These are phyloP conservation scores for Cetraspora pellucida DNA, from an alignment of 192 early-diverging fungal genomes.

Conservation along the genomic window DNA sequence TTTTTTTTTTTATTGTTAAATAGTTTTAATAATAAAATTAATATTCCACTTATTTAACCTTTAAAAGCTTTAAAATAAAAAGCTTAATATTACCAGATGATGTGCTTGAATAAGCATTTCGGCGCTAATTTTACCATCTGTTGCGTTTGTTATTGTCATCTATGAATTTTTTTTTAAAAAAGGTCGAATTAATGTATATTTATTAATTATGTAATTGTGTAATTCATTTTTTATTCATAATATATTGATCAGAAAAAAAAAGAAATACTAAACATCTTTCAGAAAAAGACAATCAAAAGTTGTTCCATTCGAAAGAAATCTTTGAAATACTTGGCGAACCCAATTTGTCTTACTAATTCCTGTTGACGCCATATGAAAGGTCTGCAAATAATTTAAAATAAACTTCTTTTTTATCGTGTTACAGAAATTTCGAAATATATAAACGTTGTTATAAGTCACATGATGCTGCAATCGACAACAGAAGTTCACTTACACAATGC, in stretches of 20 bases:
- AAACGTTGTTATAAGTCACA: too few relatives aligned
- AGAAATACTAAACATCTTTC: neutral
- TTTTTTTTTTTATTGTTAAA: neutral
- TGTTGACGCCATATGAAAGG: too few relatives aligned
- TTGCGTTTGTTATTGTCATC: slow-evolving; percentile 29
- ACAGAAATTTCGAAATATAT: too few relatives aligned
- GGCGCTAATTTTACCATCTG: slow-evolving; percentile 41
- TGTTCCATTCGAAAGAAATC: neutral
- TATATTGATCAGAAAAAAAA: too few relatives aligned
- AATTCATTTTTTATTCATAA: neutral
- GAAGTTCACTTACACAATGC: too few relatives aligned
- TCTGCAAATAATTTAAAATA: too few relatives aligned
- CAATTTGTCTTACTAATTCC: neutral
- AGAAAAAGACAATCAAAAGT: neutral
- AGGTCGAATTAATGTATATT: neutral
- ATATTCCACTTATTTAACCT: neutral
- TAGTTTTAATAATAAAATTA: neutral
- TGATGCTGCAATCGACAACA: too few relatives aligned
- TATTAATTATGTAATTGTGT: neutral
- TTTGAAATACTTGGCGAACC: slow-evolving; percentile 1
- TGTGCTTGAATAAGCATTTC: slow-evolving; percentile 50
- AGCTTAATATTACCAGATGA: slow-evolving; percentile 49
- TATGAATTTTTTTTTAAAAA: neutral
- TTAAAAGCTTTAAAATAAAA: neutral
- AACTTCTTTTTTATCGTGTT: too few relatives aligned